Base-by-base conservation (phyloP, 2,329 filamentous ascomycete species). In the Alternaria ethzedia region DNA sequence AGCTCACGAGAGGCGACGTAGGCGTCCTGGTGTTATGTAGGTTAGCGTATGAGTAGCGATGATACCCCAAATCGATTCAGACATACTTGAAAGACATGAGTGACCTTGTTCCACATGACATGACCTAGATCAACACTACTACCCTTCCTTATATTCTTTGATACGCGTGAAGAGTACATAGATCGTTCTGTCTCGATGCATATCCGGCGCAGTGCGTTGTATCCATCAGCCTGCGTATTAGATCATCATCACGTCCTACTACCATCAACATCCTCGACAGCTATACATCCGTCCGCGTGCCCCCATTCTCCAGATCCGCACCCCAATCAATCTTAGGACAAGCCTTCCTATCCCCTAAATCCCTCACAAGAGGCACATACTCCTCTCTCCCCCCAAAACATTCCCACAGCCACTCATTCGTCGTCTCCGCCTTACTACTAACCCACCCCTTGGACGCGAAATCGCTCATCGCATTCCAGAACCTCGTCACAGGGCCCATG, bases 331-430 rank as follows among this genome's bases (percentile, higher is more conserved):
- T 7, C 25, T 13, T 9, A 13, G 58, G 58, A 23, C 44, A 26
- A 13, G 15, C 23, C n/a, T 51, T 30, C 10, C 5, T 23, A 20
- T 30, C 30, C 13, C 4, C 17, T 13, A 12, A 13, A 13, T 57
- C 52, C 45, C 58, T 30, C 15, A 50, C 25, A 41, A 61, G 28
- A 4, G 45, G 58, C 5, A 61, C 51, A 28, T 56, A 57, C 10
- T 44, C 26, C 12, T 32, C 52, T 15, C 45, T 56, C 15, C 9
- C 23, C 21, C 46, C 23, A 20, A 61, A 61, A 11, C 25, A 46
- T 26, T 57, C 45, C 52, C 58, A 61, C 12, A 61, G 23, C 58
- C 58, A 61, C 15, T 44, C 45, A 11, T 61, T 56, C 30, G 45
- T 32, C 28, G 20, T 46, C 11, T 20, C 32, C 11, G 17, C 6